A percentile compares a stretch with the other conserved stretches of the same genome.
These are phyloP conservation scores for Rhizopus arrhizus DNA, from an alignment of 371 early-diverging fungal species.

Conservation along the genomic window DNA sequence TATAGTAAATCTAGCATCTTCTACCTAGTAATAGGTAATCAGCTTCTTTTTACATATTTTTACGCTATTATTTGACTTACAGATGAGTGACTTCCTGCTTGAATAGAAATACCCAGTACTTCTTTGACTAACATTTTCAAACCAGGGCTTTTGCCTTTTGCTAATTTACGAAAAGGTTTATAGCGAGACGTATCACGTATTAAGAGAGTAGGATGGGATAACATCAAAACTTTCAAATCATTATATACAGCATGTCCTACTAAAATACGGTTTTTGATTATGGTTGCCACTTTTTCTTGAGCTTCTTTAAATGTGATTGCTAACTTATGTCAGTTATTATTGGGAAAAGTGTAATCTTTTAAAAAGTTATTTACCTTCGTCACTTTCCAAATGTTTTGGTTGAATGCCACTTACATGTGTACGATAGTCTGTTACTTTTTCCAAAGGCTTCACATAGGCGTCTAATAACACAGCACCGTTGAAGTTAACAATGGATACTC, in stretches of 20 bases:
- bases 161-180: slow-evolving; percentile 69
- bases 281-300: slow-evolving; percentile 73
- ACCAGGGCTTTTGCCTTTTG: slow-evolving; percentile 72
- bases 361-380: slow-evolving; percentile 23
- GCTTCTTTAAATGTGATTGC: slow-evolving; percentile 76
- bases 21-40: slow-evolving; percentile 45
- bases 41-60: not conserved
- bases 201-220: slow-evolving; percentile 77
- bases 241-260: slow-evolving; percentile 91
- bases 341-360: no score
- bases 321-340: slow-evolving; percentile 10
- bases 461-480: slow-evolving; percentile 88
- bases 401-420: slow-evolving; percentile 93
- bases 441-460: slow-evolving; percentile 79
- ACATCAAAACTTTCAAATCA: slow-evolving; percentile 79
- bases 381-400: slow-evolving; percentile 68
- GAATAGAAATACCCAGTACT: slow-evolving; percentile 78
- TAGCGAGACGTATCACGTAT: slow-evolving; percentile 87
- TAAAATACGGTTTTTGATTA: slow-evolving; percentile 82
- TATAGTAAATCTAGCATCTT: slow-evolving; percentile 92
- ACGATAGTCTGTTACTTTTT: slow-evolving; percentile 90
- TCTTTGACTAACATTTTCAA: slow-evolving; percentile 78
- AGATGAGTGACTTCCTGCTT: slow-evolving; percentile 89
- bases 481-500: slow-evolving; percentile 92
- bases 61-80: slow-evolving; percentile 33